Evolutionary conservation across 2,329 filamentous ascomycete species (phyloP), one percentile per base, ranked within the genome.

Genomic region (Colletotrichum sp.): DNA sequence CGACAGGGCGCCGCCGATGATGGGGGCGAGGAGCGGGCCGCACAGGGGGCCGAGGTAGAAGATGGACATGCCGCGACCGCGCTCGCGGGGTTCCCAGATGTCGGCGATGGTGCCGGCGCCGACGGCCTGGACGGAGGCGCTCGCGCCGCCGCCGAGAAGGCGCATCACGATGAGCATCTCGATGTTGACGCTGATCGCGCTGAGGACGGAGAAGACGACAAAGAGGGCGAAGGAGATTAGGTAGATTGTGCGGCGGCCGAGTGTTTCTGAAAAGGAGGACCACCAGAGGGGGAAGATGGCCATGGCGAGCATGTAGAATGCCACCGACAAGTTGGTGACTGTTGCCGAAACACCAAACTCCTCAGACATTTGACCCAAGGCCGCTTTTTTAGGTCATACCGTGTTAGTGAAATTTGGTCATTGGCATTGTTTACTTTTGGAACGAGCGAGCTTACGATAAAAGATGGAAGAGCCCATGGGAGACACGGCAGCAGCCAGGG

Each of bases 391-490:
- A 13, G 12, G n/a, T 30, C 55, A 26, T 12, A 9, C 69, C 26
- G 34, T 24, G 77, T 78, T 75, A 80, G 77, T 32, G 61, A 36
- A 3, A 15, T 34, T 38, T 36, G 60, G 57, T 8, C 24, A 16
- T 52, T 34, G 18, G 12, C 67, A 67, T 34, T 67, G n/a, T 7
- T 16, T 26, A 13, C 13, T 63, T 16, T 36, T 32, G 30, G 32
- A 24, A 4, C 26, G 15, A 30, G 43, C 43, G 0, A 52, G 88
- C 92, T 85, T 84, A 95, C 94, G 95, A 79, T 96, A 93, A 73
- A 98, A 92, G 71, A 98, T 96, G 3, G 94, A 91, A 32, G 94
- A 96, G 1, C 96, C 96, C 86, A 98, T 92, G 0, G 96, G 96
- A 1, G 94, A 95, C 1, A 92, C 94, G 16, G 93, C 92, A 3